Evolutionary conservation across 257 asterid genomes (phyloP).

Genomic region (Lantana camara): DNA sequence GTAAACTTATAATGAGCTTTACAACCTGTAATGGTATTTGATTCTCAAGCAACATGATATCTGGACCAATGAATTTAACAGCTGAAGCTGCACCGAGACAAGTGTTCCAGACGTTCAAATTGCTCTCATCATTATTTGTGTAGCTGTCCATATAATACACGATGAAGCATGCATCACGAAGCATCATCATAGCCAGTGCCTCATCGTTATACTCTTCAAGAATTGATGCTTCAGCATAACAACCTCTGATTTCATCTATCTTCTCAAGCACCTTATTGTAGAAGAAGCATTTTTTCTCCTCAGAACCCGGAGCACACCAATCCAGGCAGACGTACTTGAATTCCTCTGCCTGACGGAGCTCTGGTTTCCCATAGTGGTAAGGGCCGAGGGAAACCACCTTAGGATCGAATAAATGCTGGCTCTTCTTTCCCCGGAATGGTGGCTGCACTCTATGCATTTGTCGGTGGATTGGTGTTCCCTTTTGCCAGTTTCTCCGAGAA

Average conservation of each 20-base stretch:
- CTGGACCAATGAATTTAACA: background rate
- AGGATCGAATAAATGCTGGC: too few relatives aligned
- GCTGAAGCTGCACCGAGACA: slow-evolving; percentile 17
- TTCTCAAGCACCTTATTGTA: too few relatives aligned
- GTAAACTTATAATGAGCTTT: background rate
- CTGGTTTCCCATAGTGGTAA: too few relatives aligned
- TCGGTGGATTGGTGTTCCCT: background rate
- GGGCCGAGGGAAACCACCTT: too few relatives aligned
- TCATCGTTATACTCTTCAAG: background rate
- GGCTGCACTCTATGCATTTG: too few relatives aligned
- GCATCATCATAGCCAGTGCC: slow-evolving; percentile 22
- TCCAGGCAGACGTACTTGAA: too few relatives aligned
- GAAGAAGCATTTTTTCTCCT: too few relatives aligned
- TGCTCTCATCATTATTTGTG: background rate
- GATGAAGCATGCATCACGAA: too few relatives aligned
- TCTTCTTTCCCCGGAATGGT: too few relatives aligned
- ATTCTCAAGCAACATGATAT: slow-evolving; percentile 14
- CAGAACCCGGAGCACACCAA: too few relatives aligned
- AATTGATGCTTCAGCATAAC: slow-evolving; percentile 18
- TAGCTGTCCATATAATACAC: background rate
- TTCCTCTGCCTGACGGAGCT: too few relatives aligned
- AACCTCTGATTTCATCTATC: slow-evolving; percentile 28
- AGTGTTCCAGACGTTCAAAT: slow-evolving; percentile 7
- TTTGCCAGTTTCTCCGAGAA: background rate
- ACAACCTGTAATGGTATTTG: too few relatives aligned